These are phyloP conservation scores for Monosporascus sp. DNA, from an alignment of 2,329 filamentous ascomycete genomes.

Conservation along the genomic window DNA sequence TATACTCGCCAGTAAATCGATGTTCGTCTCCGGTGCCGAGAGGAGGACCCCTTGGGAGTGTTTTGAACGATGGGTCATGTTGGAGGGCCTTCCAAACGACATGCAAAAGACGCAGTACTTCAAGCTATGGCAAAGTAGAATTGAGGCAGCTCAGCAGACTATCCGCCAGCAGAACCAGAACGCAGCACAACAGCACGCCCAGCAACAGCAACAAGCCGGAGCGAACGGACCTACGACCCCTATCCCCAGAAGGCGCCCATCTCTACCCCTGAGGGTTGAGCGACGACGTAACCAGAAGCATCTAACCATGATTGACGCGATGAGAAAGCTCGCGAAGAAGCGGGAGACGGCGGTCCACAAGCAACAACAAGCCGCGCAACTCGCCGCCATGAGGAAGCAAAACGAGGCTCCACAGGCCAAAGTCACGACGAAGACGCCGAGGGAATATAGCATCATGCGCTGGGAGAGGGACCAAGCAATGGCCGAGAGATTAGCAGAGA, in stretches of 20 bases:
- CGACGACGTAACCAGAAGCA: slow-evolving; percentile 82
- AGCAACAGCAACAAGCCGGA: slow-evolving; percentile 29
- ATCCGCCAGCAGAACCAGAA: slow-evolving; percentile 51
- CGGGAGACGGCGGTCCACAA: slow-evolving; percentile 81
- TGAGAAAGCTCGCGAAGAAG: slow-evolving; percentile 94
- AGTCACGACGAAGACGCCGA: slow-evolving; percentile 66
- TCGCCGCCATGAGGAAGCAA: slow-evolving; percentile 77
- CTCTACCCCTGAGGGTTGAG: slow-evolving; percentile 79
- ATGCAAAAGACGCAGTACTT: slow-evolving; percentile 97
- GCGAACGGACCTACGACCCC: slow-evolving; percentile 40
- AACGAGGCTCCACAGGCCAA: slow-evolving; percentile 55
- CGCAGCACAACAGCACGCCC: slow-evolving; percentile 31
- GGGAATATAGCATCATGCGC: slow-evolving; percentile 86
- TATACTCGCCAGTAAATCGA: slow-evolving; percentile 67
- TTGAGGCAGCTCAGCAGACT: slow-evolving; percentile 53
- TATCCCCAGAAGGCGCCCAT: slow-evolving; percentile 61
- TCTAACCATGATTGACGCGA: slow-evolving; percentile 83
- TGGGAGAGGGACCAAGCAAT: slow-evolving; percentile 76
- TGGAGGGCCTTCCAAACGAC: slow-evolving; percentile 86
- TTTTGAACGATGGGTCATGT: slow-evolving; percentile 91
- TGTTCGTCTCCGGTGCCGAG: slow-evolving; percentile 81
- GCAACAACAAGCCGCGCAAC: slow-evolving; percentile 72
- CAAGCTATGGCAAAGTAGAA: slow-evolving; percentile 61
- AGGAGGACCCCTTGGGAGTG: slow-evolving; percentile 96
- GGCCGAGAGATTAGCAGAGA: slow-evolving; percentile 56